phyloP scores from a whole-genome alignment of 495 filamentous ascomycete species.

The Annulohypoxylon stygium region DNA sequence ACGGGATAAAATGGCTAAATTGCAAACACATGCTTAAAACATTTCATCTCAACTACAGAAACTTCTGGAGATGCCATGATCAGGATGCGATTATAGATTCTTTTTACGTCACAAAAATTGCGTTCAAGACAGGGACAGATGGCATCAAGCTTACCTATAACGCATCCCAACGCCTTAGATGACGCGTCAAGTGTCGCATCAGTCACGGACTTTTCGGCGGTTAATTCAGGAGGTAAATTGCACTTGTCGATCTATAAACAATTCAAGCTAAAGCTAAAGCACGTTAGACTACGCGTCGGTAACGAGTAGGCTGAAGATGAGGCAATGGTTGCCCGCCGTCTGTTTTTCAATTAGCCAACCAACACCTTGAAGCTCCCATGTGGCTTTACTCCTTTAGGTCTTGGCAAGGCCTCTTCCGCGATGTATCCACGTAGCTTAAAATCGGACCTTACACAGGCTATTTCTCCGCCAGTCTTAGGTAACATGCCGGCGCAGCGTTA shows the following conservation, averaged over 20 bases:
- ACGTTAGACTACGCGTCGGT: conserved; percentile 60
- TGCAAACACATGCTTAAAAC: conserved; percentile 31
- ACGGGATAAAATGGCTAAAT: conserved; percentile 13
- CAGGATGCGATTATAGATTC: conserved; percentile 10
- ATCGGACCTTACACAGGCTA: conserved; percentile 17
- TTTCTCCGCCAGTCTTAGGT: conserved; percentile 8
- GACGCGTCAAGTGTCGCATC: conserved; percentile 39
- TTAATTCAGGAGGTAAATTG: conserved; percentile 40
- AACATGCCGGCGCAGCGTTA: conserved; percentile 10
- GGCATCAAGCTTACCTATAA: conserved; percentile 26
- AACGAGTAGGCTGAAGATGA: conserved; percentile 57
- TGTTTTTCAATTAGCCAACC: conserved; percentile 50
- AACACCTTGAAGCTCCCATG: conserved; percentile 17
- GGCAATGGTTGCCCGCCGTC: conserved; percentile 56
- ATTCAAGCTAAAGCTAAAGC: conserved; percentile 58
- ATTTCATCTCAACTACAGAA: neutral
- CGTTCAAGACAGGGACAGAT: conserved; percentile 34
- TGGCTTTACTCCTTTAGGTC: conserved; percentile 33
- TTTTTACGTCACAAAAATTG: conserved; percentile 27
- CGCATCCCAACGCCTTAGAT: conserved; percentile 1
- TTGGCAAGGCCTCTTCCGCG: conserved; percentile 44
- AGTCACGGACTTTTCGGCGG: conserved; percentile 23
- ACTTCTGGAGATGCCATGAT: neutral
- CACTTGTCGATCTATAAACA: conserved; percentile 57
- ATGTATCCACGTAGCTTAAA: conserved; percentile 30